Evolutionary conservation across 2,329 filamentous ascomycete genomes (phyloP).

Genomic region (Microsporum canis): DNA sequence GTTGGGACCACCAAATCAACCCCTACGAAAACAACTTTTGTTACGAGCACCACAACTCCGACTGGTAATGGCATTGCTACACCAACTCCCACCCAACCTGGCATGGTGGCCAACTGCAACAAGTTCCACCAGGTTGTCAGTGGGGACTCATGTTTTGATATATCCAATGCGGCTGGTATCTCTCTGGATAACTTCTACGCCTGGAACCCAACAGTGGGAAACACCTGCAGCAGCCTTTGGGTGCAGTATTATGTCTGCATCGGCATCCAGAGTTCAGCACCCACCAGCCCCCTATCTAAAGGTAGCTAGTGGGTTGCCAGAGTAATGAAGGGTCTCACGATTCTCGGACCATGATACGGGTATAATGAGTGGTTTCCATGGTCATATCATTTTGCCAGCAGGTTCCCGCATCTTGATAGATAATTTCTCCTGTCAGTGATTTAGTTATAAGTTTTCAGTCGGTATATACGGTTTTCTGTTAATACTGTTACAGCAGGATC

Average conservation of each 20-base stretch:
- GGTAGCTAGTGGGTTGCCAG: no score
- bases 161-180: background rate
- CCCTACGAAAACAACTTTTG: background rate
- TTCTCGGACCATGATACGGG: no score
- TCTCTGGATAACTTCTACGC: background rate
- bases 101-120: conserved; percentile 1
- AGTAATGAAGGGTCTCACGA: no score
- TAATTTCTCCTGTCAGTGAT: no score
- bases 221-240: background rate
- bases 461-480: no score
- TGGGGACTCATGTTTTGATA: background rate
- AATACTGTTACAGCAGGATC: no score
- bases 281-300: no score
- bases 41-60: background rate
- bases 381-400: no score
- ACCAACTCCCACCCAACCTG: conserved; percentile 5
- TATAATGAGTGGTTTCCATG: no score
- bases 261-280: background rate
- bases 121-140: background rate
- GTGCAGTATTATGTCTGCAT: conserved; percentile 6
- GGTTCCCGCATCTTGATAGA: no score
- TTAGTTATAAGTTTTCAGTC: no score
- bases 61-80: background rate
- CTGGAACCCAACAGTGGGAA: conserved; percentile 8
- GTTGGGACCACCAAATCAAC: background rate